Conservation (phyloP, 805 yeast species). For the Spathaspora sp. region DNA sequence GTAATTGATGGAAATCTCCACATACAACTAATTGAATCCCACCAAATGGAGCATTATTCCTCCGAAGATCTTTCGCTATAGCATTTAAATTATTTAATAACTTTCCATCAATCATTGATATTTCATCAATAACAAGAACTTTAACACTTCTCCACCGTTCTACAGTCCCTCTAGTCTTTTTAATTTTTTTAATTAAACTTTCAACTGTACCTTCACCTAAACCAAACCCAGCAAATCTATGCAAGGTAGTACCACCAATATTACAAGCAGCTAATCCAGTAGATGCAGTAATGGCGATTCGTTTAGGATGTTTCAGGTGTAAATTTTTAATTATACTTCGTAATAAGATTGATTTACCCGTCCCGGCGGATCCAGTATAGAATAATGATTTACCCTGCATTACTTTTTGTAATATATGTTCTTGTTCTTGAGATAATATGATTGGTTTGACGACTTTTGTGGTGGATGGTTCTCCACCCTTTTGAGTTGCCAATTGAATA, state of each 20-base stretch:
- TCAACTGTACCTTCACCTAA: conserved; percentile 55
- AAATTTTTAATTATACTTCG: conserved; percentile 56
- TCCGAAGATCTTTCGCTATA: conserved; percentile 52
- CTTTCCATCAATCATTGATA: conserved; percentile 75
- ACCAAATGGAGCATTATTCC: conserved; percentile 59
- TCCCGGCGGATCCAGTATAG: conserved; percentile 97
- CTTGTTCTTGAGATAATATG: conserved; percentile 53
- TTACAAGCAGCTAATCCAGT: conserved; percentile 84
- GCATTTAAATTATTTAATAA: conserved; percentile 60
- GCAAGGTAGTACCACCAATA: conserved; percentile 75
- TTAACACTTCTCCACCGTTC: conserved; percentile 53
- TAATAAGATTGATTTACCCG: conserved; percentile 91
- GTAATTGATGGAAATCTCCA: conserved; percentile 82
- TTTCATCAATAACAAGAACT: conserved; percentile 72
- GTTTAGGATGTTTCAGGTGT: conserved; percentile 40
- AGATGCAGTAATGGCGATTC: conserved; percentile 78
- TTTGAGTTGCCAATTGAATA: conserved; percentile 11
- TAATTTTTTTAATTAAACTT: conserved; percentile 48
- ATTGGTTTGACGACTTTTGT: conserved; percentile 33
- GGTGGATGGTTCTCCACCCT: background rate
- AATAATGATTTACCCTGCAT: conserved; percentile 66
- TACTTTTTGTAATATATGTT: conserved; percentile 61
- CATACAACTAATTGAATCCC: conserved; percentile 74
- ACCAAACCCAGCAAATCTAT: conserved; percentile 77
- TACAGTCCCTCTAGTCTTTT: conserved; percentile 45